A percentile compares a stretch with the other conserved stretches of the same genome.
phyloP scores from a whole-genome alignment of 257 asterid genomes.

The Plantago major region DNA sequence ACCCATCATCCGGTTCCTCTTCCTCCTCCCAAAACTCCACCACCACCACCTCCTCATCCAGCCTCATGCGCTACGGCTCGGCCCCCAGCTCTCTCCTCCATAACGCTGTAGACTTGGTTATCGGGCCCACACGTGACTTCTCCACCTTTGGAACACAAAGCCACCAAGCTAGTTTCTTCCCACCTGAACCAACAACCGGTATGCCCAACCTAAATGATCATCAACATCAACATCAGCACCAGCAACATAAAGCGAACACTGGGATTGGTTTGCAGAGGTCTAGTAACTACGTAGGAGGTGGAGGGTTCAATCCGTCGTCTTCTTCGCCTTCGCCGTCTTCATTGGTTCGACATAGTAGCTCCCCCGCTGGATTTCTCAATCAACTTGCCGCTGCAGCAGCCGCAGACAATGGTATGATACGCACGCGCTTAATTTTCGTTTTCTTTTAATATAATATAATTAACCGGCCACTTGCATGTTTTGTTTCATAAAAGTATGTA shows the following conservation, averaged over 20 bases:
- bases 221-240: too few relatives aligned
- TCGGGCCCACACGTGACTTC: conserved; percentile 28
- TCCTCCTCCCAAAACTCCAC: conserved; percentile 43
- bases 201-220: not conserved
- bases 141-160: conserved; percentile 25
- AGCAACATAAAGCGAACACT: not conserved
- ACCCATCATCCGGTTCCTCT: conserved; percentile 62
- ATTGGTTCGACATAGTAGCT: conserved; percentile 71
- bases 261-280: conserved; percentile 39
- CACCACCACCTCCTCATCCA: conserved; percentile 4
- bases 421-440: conserved; percentile 11
- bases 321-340: conserved; percentile 20
- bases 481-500: too few relatives aligned
- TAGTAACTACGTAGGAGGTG: conserved; percentile 15
- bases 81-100: conserved; percentile 63
- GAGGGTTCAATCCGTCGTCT: not conserved
- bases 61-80: conserved; percentile 60
- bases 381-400: conserved; percentile 54
- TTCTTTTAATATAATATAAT: not conserved
- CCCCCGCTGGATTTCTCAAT: conserved; percentile 75
- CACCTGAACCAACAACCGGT: conserved; percentile 10
- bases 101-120: conserved; percentile 50
- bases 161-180: not conserved
- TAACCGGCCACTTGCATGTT: too few relatives aligned
- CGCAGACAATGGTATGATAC: conserved; percentile 40